Base-by-base conservation (phyloP, 2,329 filamentous ascomycete species). In the Trichoderma atroviride region DNA sequence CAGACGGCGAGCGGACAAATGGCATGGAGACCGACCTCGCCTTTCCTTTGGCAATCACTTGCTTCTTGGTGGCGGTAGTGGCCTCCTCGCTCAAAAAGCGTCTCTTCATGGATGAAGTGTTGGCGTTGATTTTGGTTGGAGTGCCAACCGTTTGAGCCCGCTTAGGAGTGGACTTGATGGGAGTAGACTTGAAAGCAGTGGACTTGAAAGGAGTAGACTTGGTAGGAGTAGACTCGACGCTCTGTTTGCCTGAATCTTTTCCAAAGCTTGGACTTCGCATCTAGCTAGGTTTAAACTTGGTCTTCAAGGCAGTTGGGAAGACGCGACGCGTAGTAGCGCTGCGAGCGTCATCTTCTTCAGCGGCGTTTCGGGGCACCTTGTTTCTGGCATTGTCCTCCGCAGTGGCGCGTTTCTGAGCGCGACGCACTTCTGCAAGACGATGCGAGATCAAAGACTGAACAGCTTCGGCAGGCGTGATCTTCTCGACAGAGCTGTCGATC, bases 381-480 rank as follows among this genome's bases (percentile, higher is more conserved):
- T 13, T 64, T 14, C 5, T 31, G 50, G 31, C 50, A 22, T 9
- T 11, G 9, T 59, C 31, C 10, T 40, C 57, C 10, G 57, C 19
- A 29, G 9, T 9, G 16, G 40, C 50, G 7, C 22, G 24, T 31
- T 14, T 24, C n/a, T 67, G n/a, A 22, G 11, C 19, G 19, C 1
- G 22, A 5, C 35, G 50, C 7, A 27, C 53, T 3, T 59, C 40
- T 3, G 6, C 10, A 9, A 57, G 31, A 5, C 1, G 31, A 16
- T 14, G 9, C 5, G 64, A 67, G 29, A 67, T 57, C 11, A 67
- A 35, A 2, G 64, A 40, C 6, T 67, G 64, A 6, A 67, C 64
- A 37, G 64, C 64, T 37, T 67, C 64, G 3, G 64, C 33, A 7
- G 64, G 64, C 11, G 64, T 67, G 6, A 67, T 59, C 31, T 67